Conservation (phyloP, 192 early-diverging fungal species). For the Mortierella antarctica region DNA sequence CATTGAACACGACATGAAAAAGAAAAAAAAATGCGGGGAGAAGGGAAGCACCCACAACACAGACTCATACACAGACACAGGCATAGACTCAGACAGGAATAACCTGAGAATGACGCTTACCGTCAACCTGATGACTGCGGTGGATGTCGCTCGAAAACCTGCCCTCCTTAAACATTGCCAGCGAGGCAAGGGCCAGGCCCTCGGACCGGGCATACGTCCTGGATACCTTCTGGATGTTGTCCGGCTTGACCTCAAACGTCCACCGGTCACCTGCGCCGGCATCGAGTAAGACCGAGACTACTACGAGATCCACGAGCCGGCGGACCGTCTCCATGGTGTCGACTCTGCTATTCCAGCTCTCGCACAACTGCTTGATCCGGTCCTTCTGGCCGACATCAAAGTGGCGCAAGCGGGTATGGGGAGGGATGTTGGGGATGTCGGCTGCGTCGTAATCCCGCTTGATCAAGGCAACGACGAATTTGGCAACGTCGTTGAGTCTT, state of each 20-base stretch:
- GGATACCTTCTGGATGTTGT: constrained; percentile 52
- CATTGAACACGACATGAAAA: neutral
- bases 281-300: constrained; percentile 92
- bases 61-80: neutral
- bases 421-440: constrained; percentile 74
- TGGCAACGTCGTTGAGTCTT: constrained; percentile 74
- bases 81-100: neutral
- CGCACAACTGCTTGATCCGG: constrained; percentile 60
- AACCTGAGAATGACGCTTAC: constrained; percentile 39
- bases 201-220: constrained; percentile 75
- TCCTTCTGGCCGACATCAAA: constrained; percentile 71
- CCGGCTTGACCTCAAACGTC: constrained; percentile 70
- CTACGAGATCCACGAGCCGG: constrained; percentile 84
- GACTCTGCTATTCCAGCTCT: constrained; percentile 57
- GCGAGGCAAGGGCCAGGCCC: constrained; percentile 86
- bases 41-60: neutral
- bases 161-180: constrained; percentile 86
- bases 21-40: neutral
- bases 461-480: constrained; percentile 74
- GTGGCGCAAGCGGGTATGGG: constrained; percentile 90
- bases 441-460: constrained; percentile 71
- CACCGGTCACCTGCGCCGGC: constrained; percentile 91
- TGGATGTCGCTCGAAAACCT: constrained; percentile 73
- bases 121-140: constrained; percentile 77
- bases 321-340: constrained; percentile 66